Percentiles rank a stretch among this genome's conserved stretches.
phyloP scores from a whole-genome alignment of 768 basidiomycete genomes.

The Phanerochaete sordida region DNA sequence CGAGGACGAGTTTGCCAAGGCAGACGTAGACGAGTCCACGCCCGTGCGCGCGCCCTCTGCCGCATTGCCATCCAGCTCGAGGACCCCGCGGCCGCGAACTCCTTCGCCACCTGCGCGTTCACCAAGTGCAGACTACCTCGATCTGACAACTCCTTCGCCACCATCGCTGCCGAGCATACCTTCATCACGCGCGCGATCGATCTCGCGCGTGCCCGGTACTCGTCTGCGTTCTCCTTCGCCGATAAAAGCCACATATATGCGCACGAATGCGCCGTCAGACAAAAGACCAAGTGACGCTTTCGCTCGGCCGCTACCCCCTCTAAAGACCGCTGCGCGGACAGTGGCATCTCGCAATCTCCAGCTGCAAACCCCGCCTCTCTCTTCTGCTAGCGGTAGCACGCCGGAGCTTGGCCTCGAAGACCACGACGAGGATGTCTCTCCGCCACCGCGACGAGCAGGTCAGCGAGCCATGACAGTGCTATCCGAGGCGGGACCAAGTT shows the following conservation, averaged over 20 bases:
- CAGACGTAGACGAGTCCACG: constrained; percentile 17
- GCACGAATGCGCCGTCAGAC: too few species aligned
- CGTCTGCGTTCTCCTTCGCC: neutral
- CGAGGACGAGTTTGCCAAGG: constrained; percentile 18
- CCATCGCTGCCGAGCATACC: neutral
- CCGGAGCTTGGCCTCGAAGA: neutral
- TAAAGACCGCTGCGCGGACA: neutral
- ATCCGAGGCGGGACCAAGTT: neutral
- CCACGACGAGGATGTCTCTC: neutral
- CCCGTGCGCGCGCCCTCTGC: neutral
- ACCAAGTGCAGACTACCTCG: neutral
- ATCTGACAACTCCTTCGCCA: constrained; percentile 5
- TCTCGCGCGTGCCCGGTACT: neutral
- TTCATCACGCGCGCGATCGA: neutral
- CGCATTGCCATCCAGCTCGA: neutral
- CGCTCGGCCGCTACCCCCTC: neutral
- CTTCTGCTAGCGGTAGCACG: neutral
- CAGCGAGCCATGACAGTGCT: neutral
- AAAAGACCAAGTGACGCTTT: too few species aligned
- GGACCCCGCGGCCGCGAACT: neutral
- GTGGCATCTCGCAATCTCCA: neutral
- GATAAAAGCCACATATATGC: too few species aligned
- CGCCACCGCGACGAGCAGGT: neutral
- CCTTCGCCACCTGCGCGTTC: neutral
- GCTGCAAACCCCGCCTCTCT: constrained; percentile 5